These are phyloP conservation scores for Tricholoma saponaceum DNA, from an alignment of 768 basidiomycete species.

Conservation along the genomic window DNA sequence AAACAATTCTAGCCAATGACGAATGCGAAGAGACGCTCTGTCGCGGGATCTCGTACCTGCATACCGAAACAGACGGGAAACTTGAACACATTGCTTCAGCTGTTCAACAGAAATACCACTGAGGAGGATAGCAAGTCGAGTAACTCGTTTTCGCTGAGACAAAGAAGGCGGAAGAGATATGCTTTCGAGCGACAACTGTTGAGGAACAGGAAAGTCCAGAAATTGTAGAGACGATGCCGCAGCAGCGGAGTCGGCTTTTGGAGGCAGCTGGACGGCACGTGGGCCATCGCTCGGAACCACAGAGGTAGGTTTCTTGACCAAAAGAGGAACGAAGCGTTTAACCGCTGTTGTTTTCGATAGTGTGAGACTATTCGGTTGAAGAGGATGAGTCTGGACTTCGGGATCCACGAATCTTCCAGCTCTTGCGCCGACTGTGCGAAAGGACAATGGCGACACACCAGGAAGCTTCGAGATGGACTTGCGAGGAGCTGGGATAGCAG, in stretches of 20 bases:
- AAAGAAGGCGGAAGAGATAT: slow-evolving; percentile 58
- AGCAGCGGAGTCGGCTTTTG: not conserved
- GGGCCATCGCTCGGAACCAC: not conserved
- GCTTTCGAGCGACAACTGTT: slow-evolving; percentile 24
- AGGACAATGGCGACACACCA: not conserved
- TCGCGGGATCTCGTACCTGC: slow-evolving; percentile 41
- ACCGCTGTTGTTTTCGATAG: not conserved
- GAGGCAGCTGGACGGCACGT: not conserved
- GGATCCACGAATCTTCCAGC: not conserved
- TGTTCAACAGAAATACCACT: slow-evolving; percentile 42
- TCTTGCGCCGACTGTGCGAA: not conserved
- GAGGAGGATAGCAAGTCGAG: slow-evolving; percentile 49
- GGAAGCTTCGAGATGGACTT: not conserved
- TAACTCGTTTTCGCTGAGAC: slow-evolving; percentile 52
- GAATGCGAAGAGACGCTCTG: not conserved
- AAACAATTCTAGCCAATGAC: not conserved
- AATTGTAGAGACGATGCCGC: slow-evolving; percentile 7
- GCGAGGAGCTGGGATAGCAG: not conserved
- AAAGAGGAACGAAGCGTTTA: slow-evolving; percentile 29
- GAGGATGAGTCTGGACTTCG: not conserved
- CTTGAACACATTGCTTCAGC: slow-evolving; percentile 41
- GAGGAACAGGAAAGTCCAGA: slow-evolving; percentile 31
- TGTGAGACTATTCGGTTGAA: not conserved
- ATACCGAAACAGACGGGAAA: slow-evolving; percentile 60
- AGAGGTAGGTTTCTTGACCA: slow-evolving; percentile 8